phyloP scores from a whole-genome alignment of 352 stramenopile genomes.

The Pythium myriotylum region DNA sequence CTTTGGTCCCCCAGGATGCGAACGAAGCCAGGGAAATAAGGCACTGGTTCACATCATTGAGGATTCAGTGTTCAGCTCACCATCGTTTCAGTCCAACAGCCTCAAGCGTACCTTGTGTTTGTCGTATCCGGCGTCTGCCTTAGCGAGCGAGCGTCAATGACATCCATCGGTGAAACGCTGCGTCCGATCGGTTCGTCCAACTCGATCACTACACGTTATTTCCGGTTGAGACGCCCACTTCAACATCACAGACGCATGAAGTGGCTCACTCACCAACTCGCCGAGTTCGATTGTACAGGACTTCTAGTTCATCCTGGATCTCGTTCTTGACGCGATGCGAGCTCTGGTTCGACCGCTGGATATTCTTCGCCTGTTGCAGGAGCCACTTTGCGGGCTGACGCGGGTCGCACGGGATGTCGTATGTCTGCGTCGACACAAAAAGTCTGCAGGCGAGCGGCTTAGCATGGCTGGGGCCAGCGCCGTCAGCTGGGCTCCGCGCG shows the following conservation, averaged over 20 bases:
- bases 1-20: constrained; percentile 54
- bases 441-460: constrained; percentile 36
- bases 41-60: constrained; percentile 33
- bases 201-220: constrained; percentile 50
- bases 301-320: constrained; percentile 65
- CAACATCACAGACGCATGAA: neutral
- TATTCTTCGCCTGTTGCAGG: constrained; percentile 74
- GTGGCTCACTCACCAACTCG: constrained; percentile 25
- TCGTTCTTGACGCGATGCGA: constrained; percentile 28
- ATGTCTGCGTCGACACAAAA: constrained; percentile 81
- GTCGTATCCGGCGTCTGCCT: constrained; percentile 69
- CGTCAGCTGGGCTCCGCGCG: no score
- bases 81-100: no score
- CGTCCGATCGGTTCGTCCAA: constrained; percentile 65
- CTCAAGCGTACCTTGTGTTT: constrained; percentile 41
- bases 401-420: constrained; percentile 82
- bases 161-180: constrained; percentile 72
- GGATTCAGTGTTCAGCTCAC: no score
- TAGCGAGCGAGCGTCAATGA: constrained; percentile 72
- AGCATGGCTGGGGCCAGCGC: neutral
- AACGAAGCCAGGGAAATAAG: constrained; percentile 78
- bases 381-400: constrained; percentile 74
- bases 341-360: constrained; percentile 57
- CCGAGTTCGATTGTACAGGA: constrained; percentile 80
- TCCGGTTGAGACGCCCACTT: neutral